Evolutionary conservation across 768 basidiomycete species (phyloP).

Genomic region (Tulasnella calospora): DNA sequence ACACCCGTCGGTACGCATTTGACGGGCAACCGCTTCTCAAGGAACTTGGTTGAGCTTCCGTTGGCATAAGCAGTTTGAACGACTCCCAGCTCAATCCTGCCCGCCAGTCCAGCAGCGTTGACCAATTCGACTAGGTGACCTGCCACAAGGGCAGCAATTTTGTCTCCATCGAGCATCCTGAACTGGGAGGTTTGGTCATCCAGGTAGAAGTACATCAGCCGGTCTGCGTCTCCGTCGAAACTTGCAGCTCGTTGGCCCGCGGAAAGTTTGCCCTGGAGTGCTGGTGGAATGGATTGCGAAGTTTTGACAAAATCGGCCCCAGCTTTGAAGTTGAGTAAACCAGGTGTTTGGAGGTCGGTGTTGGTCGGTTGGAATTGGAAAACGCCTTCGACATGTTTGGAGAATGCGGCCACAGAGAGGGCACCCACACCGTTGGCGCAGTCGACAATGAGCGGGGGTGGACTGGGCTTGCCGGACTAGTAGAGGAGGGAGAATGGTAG

Average conservation of each 20-base stretch:
- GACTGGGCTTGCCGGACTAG: slow-evolving; percentile 55
- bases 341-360: slow-evolving; percentile 55
- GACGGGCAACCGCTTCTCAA: slow-evolving; percentile 85
- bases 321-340: slow-evolving; percentile 77
- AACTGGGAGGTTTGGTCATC: slow-evolving; percentile 66
- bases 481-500: slow-evolving; percentile 2
- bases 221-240: slow-evolving; percentile 95
- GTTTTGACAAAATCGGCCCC: slow-evolving; percentile 99
- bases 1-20: slow-evolving; percentile 95
- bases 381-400: slow-evolving; percentile 52
- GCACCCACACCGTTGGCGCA: slow-evolving; percentile 99
- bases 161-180: slow-evolving; percentile 95
- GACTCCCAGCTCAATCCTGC: slow-evolving; percentile 77
- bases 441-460: slow-evolving; percentile 71
- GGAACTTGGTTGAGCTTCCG: slow-evolving; percentile 90
- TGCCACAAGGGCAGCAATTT: slow-evolving; percentile 90
- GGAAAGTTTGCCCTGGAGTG: slow-evolving; percentile 55
- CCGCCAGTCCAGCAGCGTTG: slow-evolving; percentile 74
- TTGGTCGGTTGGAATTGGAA: slow-evolving; percentile 68
- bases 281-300: slow-evolving; percentile 76
- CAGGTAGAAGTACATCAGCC: slow-evolving; percentile 91
- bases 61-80: slow-evolving; percentile 99
- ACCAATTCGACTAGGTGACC: slow-evolving; percentile 89
- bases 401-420: slow-evolving; percentile 58
- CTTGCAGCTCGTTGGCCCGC: slow-evolving; percentile 83